Conservation (phyloP, 345 rosid species). For the Boechera retrofracta region DNA sequence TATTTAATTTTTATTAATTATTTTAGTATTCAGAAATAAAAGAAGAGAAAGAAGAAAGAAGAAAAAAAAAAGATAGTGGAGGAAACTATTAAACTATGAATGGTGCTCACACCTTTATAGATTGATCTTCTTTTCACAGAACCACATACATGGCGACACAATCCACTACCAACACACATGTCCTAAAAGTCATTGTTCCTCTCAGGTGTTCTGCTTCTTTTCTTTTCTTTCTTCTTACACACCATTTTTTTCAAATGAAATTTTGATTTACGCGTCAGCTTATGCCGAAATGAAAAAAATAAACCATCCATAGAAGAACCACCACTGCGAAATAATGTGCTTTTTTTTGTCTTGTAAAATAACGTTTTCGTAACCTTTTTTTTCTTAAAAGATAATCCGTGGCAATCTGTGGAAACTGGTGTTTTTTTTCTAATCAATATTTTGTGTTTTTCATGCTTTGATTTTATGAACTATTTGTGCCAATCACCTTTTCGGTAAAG, state of each 20-base stretch:
- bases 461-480: slow-evolving; percentile 19
- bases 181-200: slow-evolving; percentile 44
- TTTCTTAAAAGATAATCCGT: background rate
- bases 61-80: slow-evolving; percentile 37
- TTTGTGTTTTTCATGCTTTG: background rate
- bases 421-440: background rate
- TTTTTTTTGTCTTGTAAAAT: background rate
- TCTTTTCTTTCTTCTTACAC: background rate
- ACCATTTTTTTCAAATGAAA: background rate
- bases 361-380: background rate
- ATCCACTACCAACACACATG: slow-evolving; percentile 29
- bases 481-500: slow-evolving; percentile 37
- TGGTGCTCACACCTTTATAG: slow-evolving; percentile 35
- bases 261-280: background rate
- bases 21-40: background rate
- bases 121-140: slow-evolving; percentile 36
- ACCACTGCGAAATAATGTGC: background rate
- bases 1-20: background rate
- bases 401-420: background rate
- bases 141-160: slow-evolving; percentile 43
- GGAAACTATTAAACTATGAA: slow-evolving; percentile 37
- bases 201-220: slow-evolving; percentile 44
- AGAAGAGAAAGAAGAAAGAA: slow-evolving; percentile 12
- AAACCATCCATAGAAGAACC: background rate
- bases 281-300: background rate